Conservation (phyloP, 345 rosid genomes). For the Clausena lansium region DNA sequence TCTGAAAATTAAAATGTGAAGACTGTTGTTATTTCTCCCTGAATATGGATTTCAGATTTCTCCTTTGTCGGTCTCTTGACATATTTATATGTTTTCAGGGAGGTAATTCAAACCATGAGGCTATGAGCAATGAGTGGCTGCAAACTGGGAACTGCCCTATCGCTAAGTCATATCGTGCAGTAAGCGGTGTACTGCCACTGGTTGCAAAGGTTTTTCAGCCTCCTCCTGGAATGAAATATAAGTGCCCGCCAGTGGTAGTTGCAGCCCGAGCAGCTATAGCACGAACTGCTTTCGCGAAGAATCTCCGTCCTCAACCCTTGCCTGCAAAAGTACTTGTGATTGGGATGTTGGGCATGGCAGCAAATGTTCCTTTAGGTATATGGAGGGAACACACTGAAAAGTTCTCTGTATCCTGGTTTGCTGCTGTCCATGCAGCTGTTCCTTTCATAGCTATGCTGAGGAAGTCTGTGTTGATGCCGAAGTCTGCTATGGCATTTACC, state of each 20-base stretch:
- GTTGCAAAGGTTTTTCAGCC: conserved; percentile 80
- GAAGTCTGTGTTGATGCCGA: conserved; percentile 90
- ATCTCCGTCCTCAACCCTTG: conserved; percentile 89
- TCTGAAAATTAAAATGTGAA: background rate
- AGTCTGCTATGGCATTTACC: conserved; percentile 90
- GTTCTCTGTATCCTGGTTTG: conserved; percentile 82
- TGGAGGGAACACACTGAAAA: conserved; percentile 97
- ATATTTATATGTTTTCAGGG: conserved; percentile 47
- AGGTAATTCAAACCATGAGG: conserved; percentile 62
- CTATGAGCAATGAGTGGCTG: conserved; percentile 84
- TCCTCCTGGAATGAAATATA: conserved; percentile 66
- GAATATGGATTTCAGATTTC: background rate
- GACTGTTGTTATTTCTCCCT: background rate
- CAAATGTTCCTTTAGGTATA: conserved; percentile 82
- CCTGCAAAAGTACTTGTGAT: conserved; percentile 77
- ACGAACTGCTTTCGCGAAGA: conserved; percentile 82
- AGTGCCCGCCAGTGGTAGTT: conserved; percentile 79
- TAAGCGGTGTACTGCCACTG: conserved; percentile 72
- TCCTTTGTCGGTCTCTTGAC: conserved; percentile 1
- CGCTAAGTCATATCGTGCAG: conserved; percentile 87
- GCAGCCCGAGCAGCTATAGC: conserved; percentile 92
- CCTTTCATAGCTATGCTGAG: conserved; percentile 92
- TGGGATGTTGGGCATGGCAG: conserved; percentile 94
- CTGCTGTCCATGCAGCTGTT: conserved; percentile 92
- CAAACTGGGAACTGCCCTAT: conserved; percentile 88